Evolutionary conservation across 352 stramenopile genomes (phyloP).

Genomic region (Phytopythium sindhum): DNA sequence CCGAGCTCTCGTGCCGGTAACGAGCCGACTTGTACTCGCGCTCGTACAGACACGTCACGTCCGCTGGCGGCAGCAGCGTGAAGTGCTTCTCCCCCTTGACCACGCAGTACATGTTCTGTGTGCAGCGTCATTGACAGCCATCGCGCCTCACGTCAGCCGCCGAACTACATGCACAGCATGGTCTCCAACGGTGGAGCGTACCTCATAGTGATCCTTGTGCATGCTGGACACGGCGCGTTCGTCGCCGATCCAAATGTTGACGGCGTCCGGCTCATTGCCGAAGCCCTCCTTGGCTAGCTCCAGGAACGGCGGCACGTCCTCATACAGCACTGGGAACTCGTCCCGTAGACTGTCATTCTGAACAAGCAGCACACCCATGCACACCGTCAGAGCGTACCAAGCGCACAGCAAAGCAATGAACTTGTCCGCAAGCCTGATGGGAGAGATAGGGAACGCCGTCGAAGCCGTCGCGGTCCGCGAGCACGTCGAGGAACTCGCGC

Average conservation of each 20-base stretch:
- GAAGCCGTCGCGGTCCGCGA: constrained; percentile 47
- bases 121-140: background rate
- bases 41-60: constrained; percentile 90
- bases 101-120: constrained; percentile 97
- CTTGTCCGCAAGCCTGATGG: constrained; percentile 40
- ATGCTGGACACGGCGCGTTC: constrained; percentile 92
- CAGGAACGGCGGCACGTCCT: constrained; percentile 61
- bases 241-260: constrained; percentile 99
- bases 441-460: constrained; percentile 83
- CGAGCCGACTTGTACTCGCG: constrained; percentile 53
- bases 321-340: constrained; percentile 60
- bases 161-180: background rate
- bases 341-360: constrained; percentile 78
- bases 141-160: background rate
- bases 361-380: background rate
- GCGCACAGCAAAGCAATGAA: background rate
- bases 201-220: constrained; percentile 98
- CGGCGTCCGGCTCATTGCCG: constrained; percentile 75
- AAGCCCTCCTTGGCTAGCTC: constrained; percentile 62
- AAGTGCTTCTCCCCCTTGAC: constrained; percentile 96
- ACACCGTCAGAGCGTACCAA: background rate
- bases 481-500: constrained; percentile 41
- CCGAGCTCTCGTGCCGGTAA: constrained; percentile 38
- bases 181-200: constrained; percentile 10
- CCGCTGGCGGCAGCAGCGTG: constrained; percentile 85